Base-by-base conservation (phyloP, 164 flowering plant genomes). In the Nymphaea thermarum region DNA sequence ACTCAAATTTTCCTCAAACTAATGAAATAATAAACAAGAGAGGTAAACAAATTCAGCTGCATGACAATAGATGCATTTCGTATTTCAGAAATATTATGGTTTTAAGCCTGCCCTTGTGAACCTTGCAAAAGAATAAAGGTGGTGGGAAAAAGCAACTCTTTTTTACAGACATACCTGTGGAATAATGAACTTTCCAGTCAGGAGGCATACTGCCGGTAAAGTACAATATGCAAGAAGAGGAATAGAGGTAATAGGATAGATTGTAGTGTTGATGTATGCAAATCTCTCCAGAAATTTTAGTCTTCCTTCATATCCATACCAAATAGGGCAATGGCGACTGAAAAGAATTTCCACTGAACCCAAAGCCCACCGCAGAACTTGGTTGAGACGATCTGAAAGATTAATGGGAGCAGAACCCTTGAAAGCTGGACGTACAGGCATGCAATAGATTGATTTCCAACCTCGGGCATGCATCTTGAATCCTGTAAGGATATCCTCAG, bases 401-500 rank as follows among this genome's bases (percentile, higher is more conserved):
- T 80, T 82, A 43, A 82, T 80, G 41, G 85, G 85, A 66, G 82
- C 85, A 57, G 85, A 82, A 25, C 85, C 83, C 72, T 82, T 80
- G 71, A 82, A 82, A 55, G 85, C 85, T 47, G 85, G 73, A 4
- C 67, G 73, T 45, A 71, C 64, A 14, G 85, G 85, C 68, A 82
- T 78, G 77, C 85, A 82, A 74, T 82, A 82, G 63, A 82, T 81
- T 17, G 85, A 82, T 47, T 81, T 73, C 85, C 85, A 82, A 42
- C 85, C 83, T 66, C 80, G 82, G 68, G 81, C 80, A 72, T 82
- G 85, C 85, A 82, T 82, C 73, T 82, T 82, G 76, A 82, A 82
- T 42, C 85, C 85, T n/a, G 85, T 82, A 63, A 82, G 71, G 57
- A 82, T 82, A 72, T 82, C 85, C 71, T 82, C 85, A 36, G 85